Conservation (phyloP, 176 grass and related monocot genomes). For the Ensete ventricosum region DNA sequence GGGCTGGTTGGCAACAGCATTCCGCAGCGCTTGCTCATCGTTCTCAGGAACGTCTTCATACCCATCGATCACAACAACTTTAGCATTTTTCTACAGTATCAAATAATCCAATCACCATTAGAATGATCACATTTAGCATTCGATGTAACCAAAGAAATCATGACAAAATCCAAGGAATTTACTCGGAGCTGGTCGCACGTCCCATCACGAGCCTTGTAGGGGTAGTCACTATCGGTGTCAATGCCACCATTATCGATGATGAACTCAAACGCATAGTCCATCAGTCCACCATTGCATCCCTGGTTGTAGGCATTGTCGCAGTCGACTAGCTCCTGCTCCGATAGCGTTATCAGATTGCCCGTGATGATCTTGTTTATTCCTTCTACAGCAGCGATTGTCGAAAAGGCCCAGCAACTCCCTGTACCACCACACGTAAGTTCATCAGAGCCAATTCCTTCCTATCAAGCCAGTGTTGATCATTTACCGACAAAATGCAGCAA, state of each 20-base stretch:
- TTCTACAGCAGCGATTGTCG: slow-evolving; percentile 31
- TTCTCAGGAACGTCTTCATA: slow-evolving; percentile 27
- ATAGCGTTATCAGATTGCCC: slow-evolving; percentile 21
- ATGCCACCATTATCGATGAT: slow-evolving; percentile 23
- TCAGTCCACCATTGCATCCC: slow-evolving; percentile 30
- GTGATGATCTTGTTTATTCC: slow-evolving; percentile 29
- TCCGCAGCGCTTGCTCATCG: slow-evolving; percentile 15
- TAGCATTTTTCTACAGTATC: slow-evolving; percentile 3
- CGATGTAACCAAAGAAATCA: too few species aligned
- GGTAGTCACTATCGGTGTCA: slow-evolving; percentile 26
- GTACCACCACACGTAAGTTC: background rate
- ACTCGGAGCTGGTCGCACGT: slow-evolving; percentile 6
- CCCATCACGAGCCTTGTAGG: slow-evolving; percentile 14
- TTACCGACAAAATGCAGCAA: background rate
- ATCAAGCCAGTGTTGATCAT: background rate
- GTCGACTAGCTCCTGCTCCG: slow-evolving; percentile 37
- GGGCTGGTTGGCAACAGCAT: slow-evolving; percentile 27
- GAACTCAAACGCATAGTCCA: slow-evolving; percentile 32
- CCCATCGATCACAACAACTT: slow-evolving; percentile 25
- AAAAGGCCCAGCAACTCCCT: slow-evolving; percentile 44
- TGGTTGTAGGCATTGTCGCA: slow-evolving; percentile 22
- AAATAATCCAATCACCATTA: background rate
- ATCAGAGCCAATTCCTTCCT: background rate
- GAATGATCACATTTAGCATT: too few species aligned
- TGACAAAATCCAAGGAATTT: too few species aligned